These are phyloP conservation scores for Umbelopsis vinacea DNA, from an alignment of 192 early-diverging fungal genomes.

Conservation along the genomic window DNA sequence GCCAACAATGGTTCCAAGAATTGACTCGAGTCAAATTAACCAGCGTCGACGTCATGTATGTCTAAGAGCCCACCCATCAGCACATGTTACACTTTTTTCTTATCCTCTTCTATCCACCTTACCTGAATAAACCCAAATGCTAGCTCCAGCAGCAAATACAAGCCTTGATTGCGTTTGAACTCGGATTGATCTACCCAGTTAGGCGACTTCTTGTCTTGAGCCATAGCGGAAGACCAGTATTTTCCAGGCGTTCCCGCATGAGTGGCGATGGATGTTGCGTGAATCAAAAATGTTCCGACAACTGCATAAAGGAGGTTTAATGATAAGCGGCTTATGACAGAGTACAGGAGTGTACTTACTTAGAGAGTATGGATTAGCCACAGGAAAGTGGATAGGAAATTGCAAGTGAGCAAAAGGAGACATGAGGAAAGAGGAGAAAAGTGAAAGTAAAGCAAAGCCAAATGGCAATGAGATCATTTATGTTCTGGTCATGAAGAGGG, in stretches of 20 bases:
- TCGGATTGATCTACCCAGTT: slow-evolving; percentile 14
- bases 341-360: neutral
- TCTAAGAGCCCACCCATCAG: neutral
- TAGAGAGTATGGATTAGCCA: slow-evolving; percentile 11
- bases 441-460: neutral
- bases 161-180: slow-evolving; percentile 7
- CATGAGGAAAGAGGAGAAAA: neutral
- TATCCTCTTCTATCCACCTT: neutral
- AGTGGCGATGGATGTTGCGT: slow-evolving; percentile 2
- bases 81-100: too few species aligned
- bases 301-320: neutral
- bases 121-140: slow-evolving; percentile 8
- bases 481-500: too few species aligned
- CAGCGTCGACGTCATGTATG: slow-evolving; percentile 12
- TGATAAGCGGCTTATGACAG: too few species aligned
- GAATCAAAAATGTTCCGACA: slow-evolving; percentile 23
- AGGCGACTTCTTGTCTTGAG: neutral
- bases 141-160: neutral
- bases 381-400: slow-evolving; percentile 20
- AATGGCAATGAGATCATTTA: too few species aligned
- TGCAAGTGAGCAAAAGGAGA: neutral
- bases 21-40: slow-evolving; percentile 19
- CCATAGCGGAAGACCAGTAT: slow-evolving; percentile 19
- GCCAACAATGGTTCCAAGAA: slow-evolving; percentile 20
- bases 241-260: neutral